Base-by-base conservation (phyloP, 208 protist genomes). In the Polymyxa betae region DNA sequence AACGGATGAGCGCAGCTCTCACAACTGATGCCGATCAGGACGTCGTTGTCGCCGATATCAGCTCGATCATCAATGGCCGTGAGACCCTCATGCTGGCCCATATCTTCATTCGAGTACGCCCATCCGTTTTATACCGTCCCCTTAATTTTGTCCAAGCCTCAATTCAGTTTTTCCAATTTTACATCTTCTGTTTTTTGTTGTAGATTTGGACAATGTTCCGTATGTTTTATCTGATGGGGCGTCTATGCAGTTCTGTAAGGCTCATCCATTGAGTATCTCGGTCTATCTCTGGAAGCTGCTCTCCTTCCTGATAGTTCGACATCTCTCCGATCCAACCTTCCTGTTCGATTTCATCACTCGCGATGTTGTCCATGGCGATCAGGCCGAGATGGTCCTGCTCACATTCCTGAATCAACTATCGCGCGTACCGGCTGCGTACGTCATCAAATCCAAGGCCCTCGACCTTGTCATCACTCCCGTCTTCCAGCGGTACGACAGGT, bases 391-490 rank as follows among this genome's bases (percentile, higher is more conserved):
- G 16, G 35, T 35, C 40, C n/a, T 82, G 35, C 16, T 35, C 10
- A 43, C n/a, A 45, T 45, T 82, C 72, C 5, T 82, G 5, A 20
- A 5, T n/a, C 5, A 5, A 20, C 35, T 82, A 20, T 5, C 16
- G 16, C n/a, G 35, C 35, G 72, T 5, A 20, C 72, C n/a, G 5
- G 72, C 35, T 35, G 40, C n/a, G 40, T 82, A 45, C n/a, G 72
- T n/a, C n/a, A 32, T 91, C 12, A 96, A 95, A 54, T 94, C 95
- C 24, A 91, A 95, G 60, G 93, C 94, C 20, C 94, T 96, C 68
- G 93, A 96, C 82, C 89, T 95, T 12, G 38, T 96, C 0, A 92
- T 96, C 32, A 93, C 93, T 0, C 95, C 95, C 20, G 89, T 96
- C 44, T 88, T 96, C 40, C n/a, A 35, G 35, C 72, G 72, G 72